Conservation (phyloP, 1,284 basidiomycete genomes). For the Cutaneotrichosporon spelunceum region DNA sequence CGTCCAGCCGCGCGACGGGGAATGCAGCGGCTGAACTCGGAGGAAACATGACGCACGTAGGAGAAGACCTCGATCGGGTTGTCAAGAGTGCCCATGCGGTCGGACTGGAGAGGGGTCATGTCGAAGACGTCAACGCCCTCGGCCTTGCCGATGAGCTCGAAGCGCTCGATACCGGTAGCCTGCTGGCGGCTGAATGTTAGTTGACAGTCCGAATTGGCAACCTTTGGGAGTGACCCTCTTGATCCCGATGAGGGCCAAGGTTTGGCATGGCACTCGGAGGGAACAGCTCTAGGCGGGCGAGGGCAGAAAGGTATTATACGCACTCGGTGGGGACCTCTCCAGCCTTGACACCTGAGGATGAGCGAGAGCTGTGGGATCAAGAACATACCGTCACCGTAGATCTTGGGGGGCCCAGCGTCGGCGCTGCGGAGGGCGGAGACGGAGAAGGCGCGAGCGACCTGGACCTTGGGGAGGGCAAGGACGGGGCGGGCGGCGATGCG, state of each 20-base stretch:
- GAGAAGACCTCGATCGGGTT: slow-evolving; percentile 86
- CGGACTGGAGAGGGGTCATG: slow-evolving; percentile 77
- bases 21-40: neutral
- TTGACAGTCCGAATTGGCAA: neutral
- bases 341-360: neutral
- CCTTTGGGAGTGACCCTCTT: neutral
- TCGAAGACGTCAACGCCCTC: slow-evolving; percentile 91
- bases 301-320: slow-evolving; percentile 19
- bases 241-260: neutral
- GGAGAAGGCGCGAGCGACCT: slow-evolving; percentile 40
- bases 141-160: slow-evolving; percentile 83
- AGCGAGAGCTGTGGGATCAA: neutral
- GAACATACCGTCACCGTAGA: slow-evolving; percentile 19
- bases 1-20: neutral
- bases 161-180: slow-evolving; percentile 93
- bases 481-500: slow-evolving; percentile 31
- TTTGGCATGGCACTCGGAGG: neutral
- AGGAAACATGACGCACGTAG: slow-evolving; percentile 66
- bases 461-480: slow-evolving; percentile 18
- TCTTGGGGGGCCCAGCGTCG: slow-evolving; percentile 38
- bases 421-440: slow-evolving; percentile 35
- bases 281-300: neutral
- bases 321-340: slow-evolving; percentile 51
- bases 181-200: slow-evolving; percentile 62
- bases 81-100: slow-evolving; percentile 79